A percentile compares a stretch with the other conserved stretches of the same genome.
phyloP scores from a whole-genome alignment of 257 asterid genomes.

The Handroanthus guayacan region DNA sequence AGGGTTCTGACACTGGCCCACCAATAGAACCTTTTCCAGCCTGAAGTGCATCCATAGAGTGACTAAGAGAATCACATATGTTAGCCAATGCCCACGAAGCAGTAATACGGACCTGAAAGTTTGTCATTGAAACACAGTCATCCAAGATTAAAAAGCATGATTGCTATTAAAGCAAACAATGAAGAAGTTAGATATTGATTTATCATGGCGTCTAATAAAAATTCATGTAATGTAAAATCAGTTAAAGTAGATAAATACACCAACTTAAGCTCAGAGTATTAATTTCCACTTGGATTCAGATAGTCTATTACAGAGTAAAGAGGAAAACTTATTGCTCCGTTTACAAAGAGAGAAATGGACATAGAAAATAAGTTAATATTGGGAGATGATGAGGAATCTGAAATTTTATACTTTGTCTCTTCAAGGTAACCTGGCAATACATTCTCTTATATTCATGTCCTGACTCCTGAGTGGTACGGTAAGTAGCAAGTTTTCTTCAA shows the following conservation, averaged over 20 bases:
- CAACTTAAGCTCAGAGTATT: not conserved
- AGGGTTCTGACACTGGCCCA: constrained; percentile 40
- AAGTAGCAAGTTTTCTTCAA: not conserved
- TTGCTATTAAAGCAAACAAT: not conserved
- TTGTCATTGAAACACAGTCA: constrained; percentile 28
- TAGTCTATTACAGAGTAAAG: not conserved
- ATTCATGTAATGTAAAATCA: not conserved
- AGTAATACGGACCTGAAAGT: constrained; percentile 88
- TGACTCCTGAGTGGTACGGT: not conserved
- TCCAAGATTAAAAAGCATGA: constrained; percentile 31
- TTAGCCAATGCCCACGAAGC: constrained; percentile 99
- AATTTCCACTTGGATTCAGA: not conserved
- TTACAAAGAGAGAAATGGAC: not conserved
- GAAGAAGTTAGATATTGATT: not conserved
- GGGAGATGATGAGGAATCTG: not conserved
- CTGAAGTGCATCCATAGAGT: constrained; percentile 56
- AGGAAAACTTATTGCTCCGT: not conserved
- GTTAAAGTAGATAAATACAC: not conserved
- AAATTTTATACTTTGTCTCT: not conserved
- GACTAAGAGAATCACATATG: constrained; percentile 83
- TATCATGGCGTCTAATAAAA: not conserved
- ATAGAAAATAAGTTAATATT: not conserved
- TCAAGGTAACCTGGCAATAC: not conserved
- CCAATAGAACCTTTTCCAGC: constrained; percentile 55
- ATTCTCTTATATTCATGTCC: constrained; percentile 5